Evolutionary conservation across 495 filamentous ascomycete genomes (phyloP), one percentile per base, ranked within the genome.

Genomic region (Penicillium verhagenii): DNA sequence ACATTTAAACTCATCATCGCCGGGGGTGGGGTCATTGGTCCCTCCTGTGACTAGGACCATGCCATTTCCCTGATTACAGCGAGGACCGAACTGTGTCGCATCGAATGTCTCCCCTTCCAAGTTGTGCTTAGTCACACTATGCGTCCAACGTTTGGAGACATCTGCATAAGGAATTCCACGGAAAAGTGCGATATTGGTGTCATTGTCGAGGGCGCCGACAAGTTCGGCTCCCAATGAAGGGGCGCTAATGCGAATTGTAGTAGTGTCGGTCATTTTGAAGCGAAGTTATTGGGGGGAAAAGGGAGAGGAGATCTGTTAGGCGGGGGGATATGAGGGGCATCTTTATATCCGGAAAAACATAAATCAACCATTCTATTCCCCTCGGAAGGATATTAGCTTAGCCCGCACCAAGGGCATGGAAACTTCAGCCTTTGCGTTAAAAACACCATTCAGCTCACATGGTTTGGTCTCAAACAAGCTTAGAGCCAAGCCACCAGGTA

Each of bases 11-110:
- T 50, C 47, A 13, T 50, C 47, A 16, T 50, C 47, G 18, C 47
- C 47, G n/a, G 47, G 47, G 18, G 33, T 23, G 29, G 47, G 33
- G 25, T 50, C 47, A 20, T 35, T 35, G 6, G 47, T 50, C n/a
- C 47, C 47, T 35, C 47, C 47, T 8, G 47, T 37, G n/a, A 50
- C 47, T 23, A 50, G 31, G 20, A 50, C 47, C 29, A 38, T 50
- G 20, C 47, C 29, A 50, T 38, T 50, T 24, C 20, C 25, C 31
- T 50, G 47, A 9, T 24, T 37, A 38, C 47, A 50, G 16, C 47
- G 47, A 38, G 26, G 29, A 13, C 47, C 47, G 5, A 37, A 31
- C 16, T 26, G 28, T 13, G 47, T 50, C 14, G 47, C 47, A 39
- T 50, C 19, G 21, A 14, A 26, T n/a, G 23, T 29, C 4, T n/a